Percentiles rank a stretch among this genome's conserved stretches.
These are phyloP conservation scores for Candida cerambycidarum DNA, from an alignment of 805 yeast species.

Conservation along the genomic window DNA sequence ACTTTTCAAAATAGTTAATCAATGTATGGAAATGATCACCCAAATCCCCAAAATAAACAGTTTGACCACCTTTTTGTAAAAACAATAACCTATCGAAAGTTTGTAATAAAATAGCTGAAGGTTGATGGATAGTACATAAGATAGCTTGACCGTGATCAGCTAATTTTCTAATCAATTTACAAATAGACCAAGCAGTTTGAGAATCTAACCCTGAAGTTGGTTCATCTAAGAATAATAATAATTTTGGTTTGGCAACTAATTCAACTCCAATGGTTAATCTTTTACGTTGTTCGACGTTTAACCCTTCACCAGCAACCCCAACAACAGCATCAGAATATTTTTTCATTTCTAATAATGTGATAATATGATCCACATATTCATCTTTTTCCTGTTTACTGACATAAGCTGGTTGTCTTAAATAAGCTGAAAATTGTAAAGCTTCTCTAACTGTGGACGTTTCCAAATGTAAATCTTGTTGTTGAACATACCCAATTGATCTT, in stretches of 20 bases:
- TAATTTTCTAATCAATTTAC: slow-evolving; percentile 48
- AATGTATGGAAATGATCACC: slow-evolving; percentile 62
- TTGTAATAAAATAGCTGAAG: slow-evolving; percentile 49
- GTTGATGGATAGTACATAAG: slow-evolving; percentile 57
- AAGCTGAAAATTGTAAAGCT: slow-evolving; percentile 69
- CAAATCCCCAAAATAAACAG: slow-evolving; percentile 81
- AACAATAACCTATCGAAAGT: slow-evolving; percentile 30
- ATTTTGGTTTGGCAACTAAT: slow-evolving; percentile 40
- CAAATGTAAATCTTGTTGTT: slow-evolving; percentile 78
- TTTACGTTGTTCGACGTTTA: slow-evolving; percentile 43
- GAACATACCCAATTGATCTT: slow-evolving; percentile 77
- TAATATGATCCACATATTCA: slow-evolving; percentile 67
- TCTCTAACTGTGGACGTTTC: slow-evolving; percentile 74
- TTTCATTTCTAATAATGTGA: slow-evolving; percentile 66
- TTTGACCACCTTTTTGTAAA: slow-evolving; percentile 40
- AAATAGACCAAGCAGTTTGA: slow-evolving; percentile 56
- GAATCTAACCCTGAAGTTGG: slow-evolving; percentile 66
- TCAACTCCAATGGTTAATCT: slow-evolving; percentile 44
- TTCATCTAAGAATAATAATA: slow-evolving; percentile 56
- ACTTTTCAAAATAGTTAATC: slow-evolving; percentile 63
- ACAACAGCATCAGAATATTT: slow-evolving; percentile 73
- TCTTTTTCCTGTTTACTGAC: slow-evolving; percentile 59
- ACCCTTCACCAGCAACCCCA: slow-evolving; percentile 70
- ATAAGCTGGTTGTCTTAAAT: slow-evolving; percentile 62
- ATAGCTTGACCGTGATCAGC: slow-evolving; percentile 64